phyloP scores from a whole-genome alignment of 495 filamentous ascomycete species.

The Aspergillus avenaceus region DNA sequence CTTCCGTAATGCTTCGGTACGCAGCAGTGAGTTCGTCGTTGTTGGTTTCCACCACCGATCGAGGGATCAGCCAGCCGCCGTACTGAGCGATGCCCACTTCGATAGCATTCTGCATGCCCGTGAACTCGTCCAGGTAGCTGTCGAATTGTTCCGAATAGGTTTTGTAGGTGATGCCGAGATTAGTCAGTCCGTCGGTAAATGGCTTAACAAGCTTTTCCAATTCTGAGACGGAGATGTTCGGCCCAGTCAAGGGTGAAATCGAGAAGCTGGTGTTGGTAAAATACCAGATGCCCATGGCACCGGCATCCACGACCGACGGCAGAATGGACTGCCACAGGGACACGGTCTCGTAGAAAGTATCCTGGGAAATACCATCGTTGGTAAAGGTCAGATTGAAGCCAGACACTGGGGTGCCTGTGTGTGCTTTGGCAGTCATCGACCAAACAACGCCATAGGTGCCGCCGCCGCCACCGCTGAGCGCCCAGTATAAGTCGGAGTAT shows the following conservation, averaged over 20 bases:
- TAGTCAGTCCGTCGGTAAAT: slow-evolving; percentile 21
- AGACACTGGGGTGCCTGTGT: slow-evolving; percentile 33
- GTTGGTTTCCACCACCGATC: slow-evolving; percentile 40
- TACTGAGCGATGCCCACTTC: slow-evolving; percentile 47
- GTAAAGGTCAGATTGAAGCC: slow-evolving; percentile 30
- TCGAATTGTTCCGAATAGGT: slow-evolving; percentile 26
- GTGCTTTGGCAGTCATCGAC: slow-evolving; percentile 45
- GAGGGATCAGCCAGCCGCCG: slow-evolving; percentile 55
- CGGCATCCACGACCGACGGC: slow-evolving; percentile 45
- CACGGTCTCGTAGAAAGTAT: slow-evolving; percentile 41
- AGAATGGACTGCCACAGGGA: slow-evolving; percentile 35
- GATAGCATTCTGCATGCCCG: slow-evolving; percentile 31
- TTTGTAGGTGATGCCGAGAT: slow-evolving; percentile 27
- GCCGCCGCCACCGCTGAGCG: slow-evolving; percentile 60
- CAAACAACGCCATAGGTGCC: slow-evolving; percentile 62
- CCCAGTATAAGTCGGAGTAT: slow-evolving; percentile 64
- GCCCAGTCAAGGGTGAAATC: slow-evolving; percentile 38
- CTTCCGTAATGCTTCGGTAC: slow-evolving; percentile 35
- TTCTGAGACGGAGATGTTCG: slow-evolving; percentile 25
- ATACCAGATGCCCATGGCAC: slow-evolving; percentile 49
- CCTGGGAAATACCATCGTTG: slow-evolving; percentile 21
- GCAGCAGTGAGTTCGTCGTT: slow-evolving; percentile 41
- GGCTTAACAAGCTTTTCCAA: slow-evolving; percentile 26
- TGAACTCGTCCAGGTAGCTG: slow-evolving; percentile 45
- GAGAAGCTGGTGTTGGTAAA: slow-evolving; percentile 45